These are phyloP conservation scores for Pogostemon cablin DNA, from an alignment of 257 asterid genomes.

Conservation along the genomic window DNA sequence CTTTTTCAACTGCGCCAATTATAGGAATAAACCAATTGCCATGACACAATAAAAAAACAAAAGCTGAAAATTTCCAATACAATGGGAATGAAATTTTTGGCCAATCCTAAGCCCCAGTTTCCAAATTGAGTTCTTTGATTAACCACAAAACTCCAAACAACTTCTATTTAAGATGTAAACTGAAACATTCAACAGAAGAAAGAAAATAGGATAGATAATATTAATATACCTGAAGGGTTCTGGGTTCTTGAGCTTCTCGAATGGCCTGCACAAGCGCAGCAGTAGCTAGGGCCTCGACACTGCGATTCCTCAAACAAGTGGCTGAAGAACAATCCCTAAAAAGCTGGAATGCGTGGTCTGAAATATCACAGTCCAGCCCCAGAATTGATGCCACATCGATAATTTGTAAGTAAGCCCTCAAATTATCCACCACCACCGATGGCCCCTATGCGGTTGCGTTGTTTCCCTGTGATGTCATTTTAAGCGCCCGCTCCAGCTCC, in stretches of 20 bases:
- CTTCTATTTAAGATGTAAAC: no score
- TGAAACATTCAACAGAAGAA: conserved; percentile 1
- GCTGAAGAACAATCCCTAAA: conserved; percentile 95
- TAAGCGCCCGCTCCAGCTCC: conserved; percentile 91
- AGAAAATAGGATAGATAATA: background rate
- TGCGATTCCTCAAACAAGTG: conserved; percentile 71
- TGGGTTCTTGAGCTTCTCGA: background rate
- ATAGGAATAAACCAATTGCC: background rate
- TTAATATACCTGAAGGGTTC: conserved; percentile 80
- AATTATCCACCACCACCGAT: conserved; percentile 82
- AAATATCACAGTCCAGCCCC: conserved; percentile 77
- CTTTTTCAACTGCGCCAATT: background rate
- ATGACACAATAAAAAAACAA: background rate
- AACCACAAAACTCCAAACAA: background rate
- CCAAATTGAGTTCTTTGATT: conserved; percentile 9
- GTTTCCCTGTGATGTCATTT: conserved; percentile 61
- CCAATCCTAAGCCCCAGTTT: conserved; percentile 7
- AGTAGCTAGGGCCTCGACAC: no score
- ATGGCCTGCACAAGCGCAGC: no score
- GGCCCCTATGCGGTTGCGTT: conserved; percentile 53
- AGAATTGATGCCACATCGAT: conserved; percentile 93
- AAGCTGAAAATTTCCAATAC: background rate
- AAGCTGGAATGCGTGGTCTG: conserved; percentile 98
- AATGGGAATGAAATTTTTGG: background rate
- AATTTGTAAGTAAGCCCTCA: conserved; percentile 95